Evolutionary conservation across 2,329 filamentous ascomycete species (phyloP), one percentile per base, ranked within the genome.

Genomic region (Pestalotiopsis sp.): DNA sequence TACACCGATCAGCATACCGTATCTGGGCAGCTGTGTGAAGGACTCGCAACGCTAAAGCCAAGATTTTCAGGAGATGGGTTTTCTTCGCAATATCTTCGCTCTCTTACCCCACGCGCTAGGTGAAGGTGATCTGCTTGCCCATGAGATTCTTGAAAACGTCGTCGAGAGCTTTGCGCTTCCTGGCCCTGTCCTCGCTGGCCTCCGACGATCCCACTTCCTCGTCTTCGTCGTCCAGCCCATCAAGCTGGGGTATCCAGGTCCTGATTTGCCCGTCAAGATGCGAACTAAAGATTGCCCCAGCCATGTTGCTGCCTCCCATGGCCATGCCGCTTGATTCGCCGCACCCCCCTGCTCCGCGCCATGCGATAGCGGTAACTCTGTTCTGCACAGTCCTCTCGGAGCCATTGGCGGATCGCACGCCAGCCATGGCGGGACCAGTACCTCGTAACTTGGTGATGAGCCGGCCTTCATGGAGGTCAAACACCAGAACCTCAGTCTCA

Each of bases 251-350:
- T 73, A 86, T 85, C 94, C 95, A 98, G 3, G 88, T 88, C 59
- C 92, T 87, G 68, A 98, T 95, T 66, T 91, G 91, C 0, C 95
- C 95, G 77, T 98, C 94, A 3, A 91, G 85, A 75, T 97, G 94
- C 1, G 90, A 92, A 66, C 93, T 96, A 80, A 94, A 97, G 68
- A 98, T 76, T 9, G 82, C 85, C 0, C 87, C 87, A 4, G 84
- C 73, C 23, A 82, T 83, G 70, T 85, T 87, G 2, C 78, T 82
- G 2, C 87, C 87, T 3, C 87, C 87, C 83, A 88, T 87, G 72
- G 92, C 90, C 1, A 91, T 77, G 0, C 89, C 90, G 6, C 84
- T 84, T 3, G 85, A 85, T 1, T 83, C 82, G 14, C 86, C 86
- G 25, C 87, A 85, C 39, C 93, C 92, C 1, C 88, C 87, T 3